Evolutionary conservation across 768 basidiomycete genomes (phyloP).

Genomic region (Pleurotus pulmonarius): DNA sequence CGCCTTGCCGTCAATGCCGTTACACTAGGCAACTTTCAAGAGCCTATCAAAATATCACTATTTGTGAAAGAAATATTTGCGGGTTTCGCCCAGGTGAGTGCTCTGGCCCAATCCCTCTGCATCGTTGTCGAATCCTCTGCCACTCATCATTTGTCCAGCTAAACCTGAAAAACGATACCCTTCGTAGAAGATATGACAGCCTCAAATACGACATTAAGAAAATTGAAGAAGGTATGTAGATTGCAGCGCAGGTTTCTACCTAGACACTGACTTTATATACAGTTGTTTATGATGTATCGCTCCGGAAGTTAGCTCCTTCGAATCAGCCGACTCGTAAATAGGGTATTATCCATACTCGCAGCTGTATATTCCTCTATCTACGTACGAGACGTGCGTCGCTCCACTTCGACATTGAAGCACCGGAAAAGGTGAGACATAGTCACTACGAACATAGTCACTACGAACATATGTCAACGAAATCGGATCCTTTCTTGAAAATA

Average conservation of each 20-base stretch:
- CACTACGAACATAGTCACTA: no score
- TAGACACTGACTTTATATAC: constrained; percentile 6
- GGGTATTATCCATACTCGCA: no score
- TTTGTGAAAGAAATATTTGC: constrained; percentile 81
- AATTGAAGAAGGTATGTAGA: constrained; percentile 71
- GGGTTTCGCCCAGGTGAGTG: constrained; percentile 76
- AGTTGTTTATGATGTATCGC: constrained; percentile 86
- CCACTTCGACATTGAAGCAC: no score
- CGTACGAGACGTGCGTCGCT: no score
- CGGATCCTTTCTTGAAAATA: no score
- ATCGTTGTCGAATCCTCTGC: background rate
- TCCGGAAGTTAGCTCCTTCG: constrained; percentile 53
- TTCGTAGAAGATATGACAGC: constrained; percentile 76
- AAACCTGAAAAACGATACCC: constrained; percentile 75
- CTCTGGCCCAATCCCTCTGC: background rate
- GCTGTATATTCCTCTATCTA: no score
- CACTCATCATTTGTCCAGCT: constrained; percentile 37
- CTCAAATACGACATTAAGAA: constrained; percentile 87
- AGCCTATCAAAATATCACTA: constrained; percentile 70
- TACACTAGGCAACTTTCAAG: constrained; percentile 78
- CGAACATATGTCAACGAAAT: no score
- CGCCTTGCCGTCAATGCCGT: constrained; percentile 78
- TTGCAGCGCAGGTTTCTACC: background rate
- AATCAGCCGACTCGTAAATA: background rate
- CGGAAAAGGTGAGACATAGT: no score